Evolutionary conservation across 257 asterid species (phyloP), one percentile per base, ranked within the genome.

Genomic region (Solanum medicagineum): DNA sequence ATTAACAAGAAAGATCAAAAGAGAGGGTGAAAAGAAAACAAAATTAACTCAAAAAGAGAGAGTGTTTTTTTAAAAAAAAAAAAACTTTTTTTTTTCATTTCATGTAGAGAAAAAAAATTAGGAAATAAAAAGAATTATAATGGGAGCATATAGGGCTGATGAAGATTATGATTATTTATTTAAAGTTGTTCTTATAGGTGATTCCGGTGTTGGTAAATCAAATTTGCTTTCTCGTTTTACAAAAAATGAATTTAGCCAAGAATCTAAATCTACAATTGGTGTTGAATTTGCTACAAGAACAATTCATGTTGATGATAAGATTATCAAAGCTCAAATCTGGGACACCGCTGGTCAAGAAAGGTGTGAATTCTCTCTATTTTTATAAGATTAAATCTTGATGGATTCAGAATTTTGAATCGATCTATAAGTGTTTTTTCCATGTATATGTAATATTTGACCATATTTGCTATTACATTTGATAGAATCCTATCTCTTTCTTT

Each of bases 281-380:
- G 98, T 94, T 32, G 98, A 94, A 86, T 94, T 94, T 86, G 98
- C 98, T 20, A 94, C 98, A 15, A 90, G 98, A 15, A 93, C 94
- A 17, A 94, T 94, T 77, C 90, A 89, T 69, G 98, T 92, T 29
- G 97, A 93, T 66, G 94, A 93, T 57, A 94, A 94, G 90, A 87
- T 93, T 71, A 93, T 94, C 45, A 94, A 94, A 88, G 98, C 98
- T 51, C 98, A 94, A 91, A 94, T 94, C 87, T 94, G 98, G 98
- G 98, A 94, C 51, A 94, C 97, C 24, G 98, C 98, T 24, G 98
- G 98, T 51, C 98, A 94, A 83, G 98, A 94, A 85, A 94, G 97
- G 97, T 92, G 32, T 15, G 5, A 6, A 49, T 57, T 45, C 68
- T 60, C 29, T 59, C 32, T 16, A 60, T 53, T 17, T 47, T 4